Base-by-base conservation (phyloP, 2,329 filamentous ascomycete genomes). In the Ophidiomyces ophidiicola region DNA sequence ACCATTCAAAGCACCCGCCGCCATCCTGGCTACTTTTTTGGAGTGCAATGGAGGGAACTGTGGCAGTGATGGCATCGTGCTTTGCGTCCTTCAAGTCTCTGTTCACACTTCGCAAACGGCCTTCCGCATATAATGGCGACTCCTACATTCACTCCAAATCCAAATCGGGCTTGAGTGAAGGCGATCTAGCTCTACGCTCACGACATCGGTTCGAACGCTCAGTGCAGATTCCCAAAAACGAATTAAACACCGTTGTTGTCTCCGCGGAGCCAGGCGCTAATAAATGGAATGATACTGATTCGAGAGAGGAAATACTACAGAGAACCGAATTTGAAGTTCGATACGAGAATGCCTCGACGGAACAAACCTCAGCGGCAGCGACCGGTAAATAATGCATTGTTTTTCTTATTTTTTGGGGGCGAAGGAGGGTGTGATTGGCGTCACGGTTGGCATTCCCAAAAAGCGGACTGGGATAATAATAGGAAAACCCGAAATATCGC, bases 71-170 rank as follows among this genome's bases (percentile, higher is more conserved):
- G 39, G 32, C 32, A 28, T 45, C 43, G 14, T 45, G 43, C 15
- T 42, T 45, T 28, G 43, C 43, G 3, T 39, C 43, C 5, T 45
- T 42, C 29, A 45, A 45, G 14, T 45, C 43, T 7, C 36, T 45
- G 7, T 40, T 45, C 33, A 40, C 39, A 1, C 20, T 36, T 12
- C 35, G 29, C 39, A 32, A 36, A 20, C 39, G 39, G 15, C 36
- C 43, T 4, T 42, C 39, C 11, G 39, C 32, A 10, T 42, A 42
- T 21, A 28, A 33, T 5, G 21, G 18, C 2, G 11, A 11, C 1
- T 35, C 33, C 15, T 32, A 36, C 19, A 15, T 33, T 7, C 29
- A 24, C 8, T 8, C 15, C 4, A 37, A 36, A 32, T 32, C 23
- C 5, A 30, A n/a, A 2, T 19, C 12, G 20, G 21, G 19, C 6